Evolutionary conservation across 345 rosid genomes (phyloP).

Genomic region (Eucalyptus regnans): DNA sequence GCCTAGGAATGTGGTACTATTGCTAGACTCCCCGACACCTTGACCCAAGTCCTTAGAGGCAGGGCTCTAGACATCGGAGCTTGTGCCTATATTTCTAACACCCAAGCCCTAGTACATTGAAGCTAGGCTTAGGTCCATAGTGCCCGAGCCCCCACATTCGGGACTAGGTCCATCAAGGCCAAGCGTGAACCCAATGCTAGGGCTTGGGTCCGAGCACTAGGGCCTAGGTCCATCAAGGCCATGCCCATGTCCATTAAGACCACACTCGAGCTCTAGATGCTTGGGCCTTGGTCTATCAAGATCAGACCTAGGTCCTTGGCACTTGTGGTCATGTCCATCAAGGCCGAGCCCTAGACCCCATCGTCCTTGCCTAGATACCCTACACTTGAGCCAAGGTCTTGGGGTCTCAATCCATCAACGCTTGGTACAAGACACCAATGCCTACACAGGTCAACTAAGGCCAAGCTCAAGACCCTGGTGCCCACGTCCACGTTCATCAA

Average conservation of each 20-base stretch:
- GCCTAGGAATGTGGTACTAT: not conserved
- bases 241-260: too few species aligned
- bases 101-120: fast-evolving
- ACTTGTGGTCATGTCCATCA: too few species aligned
- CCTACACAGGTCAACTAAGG: fast-evolving
- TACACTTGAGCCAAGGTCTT: not conserved
- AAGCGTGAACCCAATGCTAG: not conserved
- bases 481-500: not conserved
- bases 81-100: not conserved
- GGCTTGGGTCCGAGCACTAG: fast-evolving
- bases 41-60: fast-evolving
- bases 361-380: not conserved
- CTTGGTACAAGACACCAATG: not conserved
- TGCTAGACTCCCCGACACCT: not conserved
- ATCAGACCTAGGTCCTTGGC: fast-evolving
- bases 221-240: fast-evolving
- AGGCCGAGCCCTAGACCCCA: too few species aligned
- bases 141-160: fast-evolving
- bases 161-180: not conserved
- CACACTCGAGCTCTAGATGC: fast-evolving
- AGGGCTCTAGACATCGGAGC: not conserved
- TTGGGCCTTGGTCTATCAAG: fast-evolving
- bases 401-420: not conserved
- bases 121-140: not conserved
- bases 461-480: fast-evolving